Base-by-base conservation (phyloP, 2,329 filamentous ascomycete genomes). In the Colletotrichum neosansevieriae region DNA sequence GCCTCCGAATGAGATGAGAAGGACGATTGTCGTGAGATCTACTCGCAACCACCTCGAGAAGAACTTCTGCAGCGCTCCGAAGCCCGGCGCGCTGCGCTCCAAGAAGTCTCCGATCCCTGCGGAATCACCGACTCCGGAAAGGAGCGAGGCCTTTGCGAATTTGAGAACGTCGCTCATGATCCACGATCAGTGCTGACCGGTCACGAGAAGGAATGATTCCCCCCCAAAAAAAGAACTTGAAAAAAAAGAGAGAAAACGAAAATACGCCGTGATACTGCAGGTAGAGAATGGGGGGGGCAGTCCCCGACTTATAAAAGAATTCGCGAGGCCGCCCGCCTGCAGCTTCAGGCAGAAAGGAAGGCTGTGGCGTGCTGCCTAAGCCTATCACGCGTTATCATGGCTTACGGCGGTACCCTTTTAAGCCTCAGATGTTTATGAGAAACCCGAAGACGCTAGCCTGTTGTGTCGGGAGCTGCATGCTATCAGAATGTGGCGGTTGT, bases 31-130 rank as follows among this genome's bases (percentile, higher is more conserved):
- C 4, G 76, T 75, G 47, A 80, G 72, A 65, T 79, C 79, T 38
- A 81, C 59, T 42, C 75, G 71, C 7, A 80, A 65, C 76, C 78
- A 80, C 51, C 67, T 71, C 3, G 76, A 73, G 47, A 81, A 75
- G 71, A 81, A 79, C 17, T 50, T 67, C 36, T 76, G 74, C 24
- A 79, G 58, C 21, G 75, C 66, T 5, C 70, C 69, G 42, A 78
- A 77, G 45, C 63, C 63, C 10, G 67, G 67, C 6, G 44, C 50
- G 3, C 62, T 47, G 12, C 63, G 63, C 13, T 67, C 63, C 3
- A 69, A 17, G 5, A 69, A 42, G 9, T 69, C 63, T 19, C 66
- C n/a, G 0, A 65, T 24, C 0, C 57, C 57, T 51, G 56, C 47
- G 4, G 63, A 49, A 61, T 66, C 42, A 21, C 17, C 12, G 44